Evolutionary conservation across 805 yeast genomes (phyloP), one percentile per base, ranked within the genome.

Genomic region (Clavispora vitiphila): DNA sequence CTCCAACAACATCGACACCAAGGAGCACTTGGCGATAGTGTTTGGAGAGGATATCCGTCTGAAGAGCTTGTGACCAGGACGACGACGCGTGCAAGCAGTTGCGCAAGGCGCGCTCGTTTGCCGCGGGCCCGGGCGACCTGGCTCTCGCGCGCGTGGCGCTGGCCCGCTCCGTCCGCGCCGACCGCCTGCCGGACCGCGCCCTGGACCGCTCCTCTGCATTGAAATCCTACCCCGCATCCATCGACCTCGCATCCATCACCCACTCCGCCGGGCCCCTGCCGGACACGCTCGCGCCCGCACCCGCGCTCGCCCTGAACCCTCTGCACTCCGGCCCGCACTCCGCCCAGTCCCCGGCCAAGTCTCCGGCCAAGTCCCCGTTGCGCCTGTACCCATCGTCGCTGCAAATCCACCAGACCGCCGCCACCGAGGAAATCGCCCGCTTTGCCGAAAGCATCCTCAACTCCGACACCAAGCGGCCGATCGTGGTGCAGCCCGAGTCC

Each of bases 11-110:
- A 66, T 83, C 41, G 99, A 93, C 64, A 72, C 80, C 38, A 93
- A 93, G 61, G 99, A 93, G 64, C 99, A 93, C 64, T 67, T 93
- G 55, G 99, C 99, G 5, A 91, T 93, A 44, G 99, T 93, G 4
- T 91, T 93, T 66, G 97, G 98, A 8, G 96, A 88, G 56, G 84
- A 85, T 51, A 83, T 93, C 40, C 74, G 96, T 50, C 87, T 96
- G 2, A 73, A 76, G 56, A 70, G 88, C 3, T 67, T 93, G 38
- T 93, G 67, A 61, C 38, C 69, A 66, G 40, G 72, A 68, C 36
- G 67, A 68, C 46, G 72, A 69, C 52, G 74, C 74, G 0, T 59
- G 69, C 43, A 64, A 64, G 46, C 70, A 67, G 42, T 53, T 69
- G 42, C 56, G 59, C 35, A 60, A 65, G 45, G 71, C 71, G 10